Conservation (phyloP, 805 yeast genomes). For the Yarrowia deformans region DNA sequence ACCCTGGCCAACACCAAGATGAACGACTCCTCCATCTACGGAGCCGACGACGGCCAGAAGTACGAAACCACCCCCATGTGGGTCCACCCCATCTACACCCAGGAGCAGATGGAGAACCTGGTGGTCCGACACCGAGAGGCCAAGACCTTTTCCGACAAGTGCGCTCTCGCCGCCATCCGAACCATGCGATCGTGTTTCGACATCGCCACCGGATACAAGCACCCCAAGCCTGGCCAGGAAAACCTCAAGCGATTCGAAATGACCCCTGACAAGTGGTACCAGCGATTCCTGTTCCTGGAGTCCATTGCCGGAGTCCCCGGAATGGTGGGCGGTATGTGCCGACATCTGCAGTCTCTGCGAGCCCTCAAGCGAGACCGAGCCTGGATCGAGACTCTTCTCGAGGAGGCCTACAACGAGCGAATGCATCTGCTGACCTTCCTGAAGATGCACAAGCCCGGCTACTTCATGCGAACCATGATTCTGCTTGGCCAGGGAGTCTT, state of each 20-base stretch:
- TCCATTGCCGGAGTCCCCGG: slow-evolving; percentile 84
- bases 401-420: slow-evolving; percentile 80
- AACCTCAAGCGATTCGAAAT: slow-evolving; percentile 54
- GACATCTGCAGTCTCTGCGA: slow-evolving; percentile 71
- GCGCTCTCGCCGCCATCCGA: slow-evolving; percentile 59
- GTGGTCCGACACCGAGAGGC: slow-evolving; percentile 61
- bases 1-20: slow-evolving; percentile 27
- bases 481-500: slow-evolving; percentile 75
- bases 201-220: slow-evolving; percentile 67
- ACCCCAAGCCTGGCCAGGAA: slow-evolving; percentile 55
- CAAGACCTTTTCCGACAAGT: slow-evolving; percentile 52
- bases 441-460: slow-evolving; percentile 67
- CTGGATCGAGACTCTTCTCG: slow-evolving; percentile 75
- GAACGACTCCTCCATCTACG: slow-evolving; percentile 32
- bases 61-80: slow-evolving; percentile 47
- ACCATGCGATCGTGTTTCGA: slow-evolving; percentile 63
- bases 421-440: slow-evolving; percentile 77
- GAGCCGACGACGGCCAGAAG: slow-evolving; percentile 7
- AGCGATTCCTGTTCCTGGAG: slow-evolving; percentile 66
- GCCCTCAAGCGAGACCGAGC: slow-evolving; percentile 71
- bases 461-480: slow-evolving; percentile 62
- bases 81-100: slow-evolving; percentile 55
- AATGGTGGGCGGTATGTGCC: slow-evolving; percentile 72
- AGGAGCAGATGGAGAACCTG: slow-evolving; percentile 51
- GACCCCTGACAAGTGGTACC: slow-evolving; percentile 71